Evolutionary conservation across 768 basidiomycete genomes (phyloP).

Genomic region (Candolleomyces efflorescens): DNA sequence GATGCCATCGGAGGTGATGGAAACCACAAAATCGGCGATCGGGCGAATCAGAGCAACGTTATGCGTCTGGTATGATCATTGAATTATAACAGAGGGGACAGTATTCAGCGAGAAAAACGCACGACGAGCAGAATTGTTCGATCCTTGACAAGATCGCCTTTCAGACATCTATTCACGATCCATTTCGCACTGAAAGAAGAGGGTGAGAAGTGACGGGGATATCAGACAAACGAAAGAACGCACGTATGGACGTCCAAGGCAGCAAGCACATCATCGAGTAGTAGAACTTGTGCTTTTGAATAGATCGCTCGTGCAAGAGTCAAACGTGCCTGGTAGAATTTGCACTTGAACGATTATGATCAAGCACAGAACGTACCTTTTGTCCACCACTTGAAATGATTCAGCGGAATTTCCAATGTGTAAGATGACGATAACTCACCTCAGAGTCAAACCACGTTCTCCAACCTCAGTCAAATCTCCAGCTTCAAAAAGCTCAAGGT

Average conservation of each 20-base stretch:
- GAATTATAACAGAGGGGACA: background rate
- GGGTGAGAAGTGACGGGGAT: background rate
- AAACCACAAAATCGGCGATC: conserved; percentile 54
- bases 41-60: conserved; percentile 50
- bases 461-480: conserved; percentile 70
- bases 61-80: conserved; percentile 31
- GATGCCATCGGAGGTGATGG: conserved; percentile 50
- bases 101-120: conserved; percentile 39
- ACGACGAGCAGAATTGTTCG: conserved; percentile 84
- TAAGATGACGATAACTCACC: conserved; percentile 9
- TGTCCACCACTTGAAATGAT: conserved; percentile 38
- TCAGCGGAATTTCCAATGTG: background rate
- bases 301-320: conserved; percentile 45
- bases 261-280: conserved; percentile 71
- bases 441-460: conserved; percentile 61
- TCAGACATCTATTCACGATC: conserved; percentile 74
- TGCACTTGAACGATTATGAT: background rate
- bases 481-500: conserved; percentile 64
- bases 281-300: conserved; percentile 51
- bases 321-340: conserved; percentile 19
- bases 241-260: conserved; percentile 45
- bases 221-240: background rate
- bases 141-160: conserved; percentile 71
- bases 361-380: conserved; percentile 18
- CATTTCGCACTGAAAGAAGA: conserved; percentile 67